Base-by-base conservation (phyloP, 768 basidiomycete genomes). In the Boletus bicolor region DNA sequence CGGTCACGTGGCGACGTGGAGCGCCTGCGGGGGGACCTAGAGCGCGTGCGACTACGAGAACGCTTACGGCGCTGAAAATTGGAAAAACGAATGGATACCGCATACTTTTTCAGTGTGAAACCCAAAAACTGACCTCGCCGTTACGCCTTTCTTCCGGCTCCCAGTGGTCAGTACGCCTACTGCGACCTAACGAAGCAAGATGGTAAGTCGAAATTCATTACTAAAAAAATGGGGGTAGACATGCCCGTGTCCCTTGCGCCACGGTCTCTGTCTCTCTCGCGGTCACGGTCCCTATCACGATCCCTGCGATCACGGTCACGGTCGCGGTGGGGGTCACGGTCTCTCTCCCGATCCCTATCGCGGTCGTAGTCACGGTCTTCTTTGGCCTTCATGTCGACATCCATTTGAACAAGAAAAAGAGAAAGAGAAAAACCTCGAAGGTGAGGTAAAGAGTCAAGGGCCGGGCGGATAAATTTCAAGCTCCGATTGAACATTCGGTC, bases 311-410 rank as follows among this genome's bases (percentile, higher is more conserved):
- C 77, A 45, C 71, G 68, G 38, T 70, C 74, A 8, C 72, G 67
- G 59, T 72, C 72, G 26, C 68, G 64, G 32, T 24, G 21, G 21
- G 21, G 21, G 21, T 72, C 71, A n/a, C 73, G 64, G 21, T 75
- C 72, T 44, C 77, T 66, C 36, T 79, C 79, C 55, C 77, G 67
- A 43, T 77, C 78, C 65, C 77, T 73, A 59, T 73, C 72, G 67
- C 73, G 74, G 73, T 87, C 87, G 56, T 87, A 86, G 44, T 87
- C 86, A 8, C 76, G 72, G 59, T 89, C 85, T 54, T 89, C 87
- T 70, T 89, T 90, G 66, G 72, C 77, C 72, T 87, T 86, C 86
- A 89, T 89, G 64, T 91, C 89, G 60, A 90, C 80, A 69, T 91
- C 89, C 89, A 91, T 91, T 53, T 65, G 69, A 59, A 58, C 26